These are phyloP conservation scores for Plasmodium inui DNA, from an alignment of 169 alveolate genomes.

Conservation along the genomic window DNA sequence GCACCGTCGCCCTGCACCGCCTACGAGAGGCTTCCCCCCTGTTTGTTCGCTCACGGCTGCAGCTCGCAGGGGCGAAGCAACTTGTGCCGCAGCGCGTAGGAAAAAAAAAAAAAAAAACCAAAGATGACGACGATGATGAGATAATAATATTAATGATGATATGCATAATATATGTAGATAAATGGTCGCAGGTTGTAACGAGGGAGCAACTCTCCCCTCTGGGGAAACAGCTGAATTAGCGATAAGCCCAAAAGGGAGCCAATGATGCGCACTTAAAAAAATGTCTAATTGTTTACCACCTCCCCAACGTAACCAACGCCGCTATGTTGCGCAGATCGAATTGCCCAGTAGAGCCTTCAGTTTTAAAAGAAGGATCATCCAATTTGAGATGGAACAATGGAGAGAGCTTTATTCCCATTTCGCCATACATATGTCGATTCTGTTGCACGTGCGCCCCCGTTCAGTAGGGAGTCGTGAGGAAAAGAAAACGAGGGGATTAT, in stretches of 20 bases:
- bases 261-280: neutral
- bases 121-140: too few species aligned
- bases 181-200: neutral
- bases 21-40: too few species aligned
- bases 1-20: too few species aligned
- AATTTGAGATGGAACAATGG: neutral
- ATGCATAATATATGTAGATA: neutral
- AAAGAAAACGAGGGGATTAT: neutral
- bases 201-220: neutral
- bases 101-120: too few species aligned
- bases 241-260: neutral
- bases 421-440: neutral
- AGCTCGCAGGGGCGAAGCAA: neutral
- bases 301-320: too few species aligned
- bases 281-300: too few species aligned
- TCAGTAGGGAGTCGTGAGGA: neutral
- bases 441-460: neutral
- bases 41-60: too few species aligned
- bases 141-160: too few species aligned
- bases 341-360: neutral
- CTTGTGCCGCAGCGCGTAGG: neutral
- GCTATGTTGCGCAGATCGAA: neutral
- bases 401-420: neutral
- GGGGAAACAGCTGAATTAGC: neutral
- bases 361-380: neutral